Base-by-base conservation (phyloP, 2,329 filamentous ascomycete genomes). In the Pseudocercospora crystallina region DNA sequence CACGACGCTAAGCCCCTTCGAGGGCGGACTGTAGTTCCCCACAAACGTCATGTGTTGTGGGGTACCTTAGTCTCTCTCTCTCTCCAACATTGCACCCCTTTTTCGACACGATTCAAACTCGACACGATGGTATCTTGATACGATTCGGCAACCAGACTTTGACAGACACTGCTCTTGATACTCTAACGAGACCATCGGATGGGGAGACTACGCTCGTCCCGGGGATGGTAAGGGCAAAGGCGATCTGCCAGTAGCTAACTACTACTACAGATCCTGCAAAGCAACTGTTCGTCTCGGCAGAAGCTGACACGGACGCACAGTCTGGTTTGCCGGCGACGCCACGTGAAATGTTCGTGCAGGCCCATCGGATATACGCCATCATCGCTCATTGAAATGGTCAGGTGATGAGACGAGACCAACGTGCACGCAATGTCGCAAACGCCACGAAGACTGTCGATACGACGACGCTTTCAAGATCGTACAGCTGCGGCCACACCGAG, bases 281-380 rank as follows among this genome's bases (percentile, higher is more conserved):
- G n/a, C n/a, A n/a, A 37, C 12, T 37, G 35, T 13, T 37, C 35
- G n/a, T 37, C 35, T 37, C 35, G 35, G 15, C 35, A 37, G 35
- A 7, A 13, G 35, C n/a, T 37, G 35, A 37, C 35, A 37, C 35
- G 35, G 35, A 37, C 35, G 35, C 35, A 37, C 35, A 37, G 35
- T 37, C 35, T 37, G 8, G 35, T 37, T 13, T 37, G 35, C n/a
- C 35, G 35, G n/a, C 35, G 35, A 13, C 35, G 35, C 8, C 35
- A 37, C 35, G 35, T 37, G 35, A 37, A 37, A 37, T 37, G 35
- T 37, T 37, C 35, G 35, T 37, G 35, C 35, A 37, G n/a, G 35
- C n/a, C 35, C 35, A 37, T 37, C 35, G 8, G 35, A 37, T 14
- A 37, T 37, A 37, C 35, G n/a, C 35, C 35, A 37, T 37, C 35